A percentile compares a stretch with the other conserved stretches of the same genome.
These are phyloP conservation scores for Sugiyamaella valdiviana DNA, from an alignment of 805 yeast species.

Conservation along the genomic window DNA sequence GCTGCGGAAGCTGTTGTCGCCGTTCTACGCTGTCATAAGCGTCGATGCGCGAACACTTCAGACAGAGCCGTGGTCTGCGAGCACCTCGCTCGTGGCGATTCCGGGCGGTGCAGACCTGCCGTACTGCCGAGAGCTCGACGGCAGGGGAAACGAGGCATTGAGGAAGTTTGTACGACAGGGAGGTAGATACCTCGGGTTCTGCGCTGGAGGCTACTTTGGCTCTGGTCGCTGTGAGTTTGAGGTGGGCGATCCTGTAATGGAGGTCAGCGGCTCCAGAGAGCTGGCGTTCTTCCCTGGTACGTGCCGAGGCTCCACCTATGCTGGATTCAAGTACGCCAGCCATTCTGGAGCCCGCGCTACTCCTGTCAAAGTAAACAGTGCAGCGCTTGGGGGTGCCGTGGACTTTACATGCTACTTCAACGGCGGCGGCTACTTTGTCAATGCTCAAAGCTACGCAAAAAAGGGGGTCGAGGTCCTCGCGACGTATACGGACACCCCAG, in stretches of 20 bases:
- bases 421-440: slow-evolving; percentile 85
- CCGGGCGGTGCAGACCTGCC: slow-evolving; percentile 99
- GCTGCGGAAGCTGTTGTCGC: slow-evolving; percentile 67
- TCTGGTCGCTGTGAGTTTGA: slow-evolving; percentile 76
- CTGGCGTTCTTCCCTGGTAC: slow-evolving; percentile 75
- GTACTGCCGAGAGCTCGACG: slow-evolving; percentile 64
- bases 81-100: slow-evolving; percentile 71
- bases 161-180: slow-evolving; percentile 64
- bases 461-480: slow-evolving; percentile 69
- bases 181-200: slow-evolving; percentile 79
- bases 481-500: slow-evolving; percentile 49
- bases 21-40: slow-evolving; percentile 78
- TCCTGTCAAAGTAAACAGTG: slow-evolving; percentile 35
- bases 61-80: slow-evolving; percentile 82
- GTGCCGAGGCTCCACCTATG: slow-evolving; percentile 72
- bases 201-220: slow-evolving; percentile 93
- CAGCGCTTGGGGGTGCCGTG: slow-evolving; percentile 8
- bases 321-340: slow-evolving; percentile 73
- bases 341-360: slow-evolving; percentile 71
- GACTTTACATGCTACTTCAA: slow-evolving; percentile 51
- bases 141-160: slow-evolving; percentile 57
- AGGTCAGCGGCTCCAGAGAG: slow-evolving; percentile 83
- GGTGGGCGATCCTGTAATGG: slow-evolving; percentile 60
- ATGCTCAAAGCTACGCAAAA: slow-evolving; percentile 48
- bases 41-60: slow-evolving; percentile 56